phyloP scores from a whole-genome alignment of 148 eudicot species.

The Arctostaphylos glauca region DNA sequence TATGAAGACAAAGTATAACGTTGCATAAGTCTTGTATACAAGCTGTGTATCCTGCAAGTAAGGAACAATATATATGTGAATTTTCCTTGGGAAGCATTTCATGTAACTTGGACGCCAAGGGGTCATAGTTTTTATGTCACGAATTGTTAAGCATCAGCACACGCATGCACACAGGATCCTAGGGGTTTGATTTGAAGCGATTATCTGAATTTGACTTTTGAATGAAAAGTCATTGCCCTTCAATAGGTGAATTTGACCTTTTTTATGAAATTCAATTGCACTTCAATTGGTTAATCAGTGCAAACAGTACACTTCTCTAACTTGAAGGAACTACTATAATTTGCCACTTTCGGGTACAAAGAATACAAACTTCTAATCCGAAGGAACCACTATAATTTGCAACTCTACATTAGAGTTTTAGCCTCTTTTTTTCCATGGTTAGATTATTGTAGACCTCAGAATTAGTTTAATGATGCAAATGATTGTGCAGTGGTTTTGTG shows the following conservation, averaged over 20 bases:
- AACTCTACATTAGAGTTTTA: background rate
- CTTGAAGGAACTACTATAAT: conserved; percentile 1
- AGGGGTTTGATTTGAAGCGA: background rate
- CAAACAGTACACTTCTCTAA: background rate
- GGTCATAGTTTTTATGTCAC: background rate
- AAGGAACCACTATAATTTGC: background rate
- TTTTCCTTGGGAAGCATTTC: background rate
- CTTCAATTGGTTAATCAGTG: background rate
- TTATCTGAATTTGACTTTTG: background rate
- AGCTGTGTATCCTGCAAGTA: conserved; percentile 75
- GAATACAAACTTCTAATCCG: background rate
- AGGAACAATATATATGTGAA: conserved; percentile 4
- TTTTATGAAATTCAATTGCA: background rate
- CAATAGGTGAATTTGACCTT: background rate
- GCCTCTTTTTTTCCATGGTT: background rate
- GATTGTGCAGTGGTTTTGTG: background rate
- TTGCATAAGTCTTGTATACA: conserved; percentile 86
- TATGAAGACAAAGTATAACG: conserved; percentile 79
- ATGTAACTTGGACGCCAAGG: conserved; percentile 12
- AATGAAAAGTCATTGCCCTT: background rate
- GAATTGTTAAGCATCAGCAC: background rate
- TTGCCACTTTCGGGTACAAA: background rate
- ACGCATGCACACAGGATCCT: background rate
- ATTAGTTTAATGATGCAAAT: background rate
- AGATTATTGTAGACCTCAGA: background rate